phyloP scores from a whole-genome alignment of 2,329 filamentous ascomycete genomes.

The Neofusicoccum parvum region DNA sequence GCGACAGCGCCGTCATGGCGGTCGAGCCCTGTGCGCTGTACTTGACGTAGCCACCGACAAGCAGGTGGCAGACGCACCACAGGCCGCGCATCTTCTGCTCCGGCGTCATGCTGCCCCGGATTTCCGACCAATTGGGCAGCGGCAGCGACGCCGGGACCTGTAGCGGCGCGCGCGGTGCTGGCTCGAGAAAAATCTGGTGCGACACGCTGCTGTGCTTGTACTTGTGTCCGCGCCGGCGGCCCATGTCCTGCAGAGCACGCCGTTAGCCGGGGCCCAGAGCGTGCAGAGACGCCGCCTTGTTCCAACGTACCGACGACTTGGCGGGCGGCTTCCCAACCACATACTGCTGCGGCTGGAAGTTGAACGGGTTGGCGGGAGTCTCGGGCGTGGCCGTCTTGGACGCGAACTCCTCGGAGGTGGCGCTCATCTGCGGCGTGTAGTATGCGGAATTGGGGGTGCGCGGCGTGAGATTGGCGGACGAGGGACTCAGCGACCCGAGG shows the following conservation, averaged over 20 bases:
- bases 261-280: background rate
- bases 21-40: slow-evolving; percentile 84
- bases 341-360: slow-evolving; percentile 74
- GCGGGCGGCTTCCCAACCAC: slow-evolving; percentile 63
- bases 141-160: slow-evolving; percentile 90
- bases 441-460: slow-evolving; percentile 34
- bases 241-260: slow-evolving; percentile 66
- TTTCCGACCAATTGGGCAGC: slow-evolving; percentile 85
- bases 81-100: slow-evolving; percentile 81
- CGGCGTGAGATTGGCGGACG: slow-evolving; percentile 51
- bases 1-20: slow-evolving; percentile 87
- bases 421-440: slow-evolving; percentile 31
- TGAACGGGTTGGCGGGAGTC: slow-evolving; percentile 81
- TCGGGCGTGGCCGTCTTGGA: slow-evolving; percentile 67
- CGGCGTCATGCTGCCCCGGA: slow-evolving; percentile 83
- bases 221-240: slow-evolving; percentile 90
- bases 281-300: background rate
- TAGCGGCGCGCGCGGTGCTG: slow-evolving; percentile 79
- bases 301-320: slow-evolving; percentile 70
- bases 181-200: slow-evolving; percentile 95
- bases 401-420: slow-evolving; percentile 25
- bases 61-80: slow-evolving; percentile 89
- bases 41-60: slow-evolving; percentile 81
- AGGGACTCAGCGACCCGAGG: slow-evolving; percentile 30
- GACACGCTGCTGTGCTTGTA: slow-evolving; percentile 98